Conservation (phyloP, 2,329 filamentous ascomycete species). For the Mariannaea sp. region DNA sequence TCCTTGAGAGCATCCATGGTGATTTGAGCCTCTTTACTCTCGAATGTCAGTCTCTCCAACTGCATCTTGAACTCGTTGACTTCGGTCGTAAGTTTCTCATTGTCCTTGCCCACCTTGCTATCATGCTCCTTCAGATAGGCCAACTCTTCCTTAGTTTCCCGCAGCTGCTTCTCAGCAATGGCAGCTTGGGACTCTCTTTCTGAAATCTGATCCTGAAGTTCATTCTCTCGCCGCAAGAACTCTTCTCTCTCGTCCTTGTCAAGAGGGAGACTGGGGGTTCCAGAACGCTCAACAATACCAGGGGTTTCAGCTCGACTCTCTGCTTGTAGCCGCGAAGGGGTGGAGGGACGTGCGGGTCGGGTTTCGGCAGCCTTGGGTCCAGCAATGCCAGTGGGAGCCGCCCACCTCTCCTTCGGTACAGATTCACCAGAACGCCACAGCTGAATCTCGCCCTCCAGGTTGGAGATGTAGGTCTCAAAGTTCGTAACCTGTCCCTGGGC, state of each 20-base stretch:
- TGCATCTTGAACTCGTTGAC: slow-evolving; percentile 97
- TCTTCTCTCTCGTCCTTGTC: slow-evolving; percentile 98
- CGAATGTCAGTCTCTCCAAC: slow-evolving; percentile 91
- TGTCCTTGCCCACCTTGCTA: slow-evolving; percentile 81
- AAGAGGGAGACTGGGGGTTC: slow-evolving; percentile 83
- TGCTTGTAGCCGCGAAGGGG: slow-evolving; percentile 53
- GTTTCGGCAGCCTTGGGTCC: slow-evolving; percentile 50
- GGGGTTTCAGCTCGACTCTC: slow-evolving; percentile 69
- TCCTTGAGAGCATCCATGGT: slow-evolving; percentile 98
- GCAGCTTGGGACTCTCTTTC: slow-evolving; percentile 87
- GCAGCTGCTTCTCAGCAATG: slow-evolving; percentile 77
- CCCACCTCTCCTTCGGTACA: slow-evolving; percentile 91
- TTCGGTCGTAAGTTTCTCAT: slow-evolving; percentile 83
- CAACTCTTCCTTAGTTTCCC: slow-evolving; percentile 86
- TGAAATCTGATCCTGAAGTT: slow-evolving; percentile 93
- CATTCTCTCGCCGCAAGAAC: slow-evolving; percentile 92
- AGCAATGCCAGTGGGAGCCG: slow-evolving; percentile 54
- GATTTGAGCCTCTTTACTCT: slow-evolving; percentile 95
- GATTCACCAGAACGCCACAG: slow-evolving; percentile 86
- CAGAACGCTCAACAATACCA: slow-evolving; percentile 76
- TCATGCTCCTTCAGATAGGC: slow-evolving; percentile 84
- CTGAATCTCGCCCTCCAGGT: slow-evolving; percentile 82
- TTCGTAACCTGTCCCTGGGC: slow-evolving; percentile 86
- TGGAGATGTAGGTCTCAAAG: slow-evolving; percentile 85
- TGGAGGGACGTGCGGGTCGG: slow-evolving; percentile 57